These are phyloP conservation scores for Dicorynia guianensis DNA, from an alignment of 306 rosid species.

Conservation along the genomic window DNA sequence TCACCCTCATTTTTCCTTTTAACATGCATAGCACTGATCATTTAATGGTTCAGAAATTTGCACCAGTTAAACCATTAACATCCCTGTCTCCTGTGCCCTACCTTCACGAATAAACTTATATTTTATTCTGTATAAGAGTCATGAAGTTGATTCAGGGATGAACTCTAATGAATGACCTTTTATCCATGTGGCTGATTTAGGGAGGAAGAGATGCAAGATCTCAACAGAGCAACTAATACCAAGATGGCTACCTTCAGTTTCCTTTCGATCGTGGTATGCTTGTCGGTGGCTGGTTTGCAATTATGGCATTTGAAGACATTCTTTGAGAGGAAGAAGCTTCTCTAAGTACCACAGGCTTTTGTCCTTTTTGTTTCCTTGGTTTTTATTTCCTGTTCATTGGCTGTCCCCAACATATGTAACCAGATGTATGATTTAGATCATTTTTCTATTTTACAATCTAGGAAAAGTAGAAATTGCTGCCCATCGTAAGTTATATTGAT, in stretches of 20 bases:
- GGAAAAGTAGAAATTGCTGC: slow-evolving; percentile 1
- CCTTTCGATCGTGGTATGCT: slow-evolving; percentile 76
- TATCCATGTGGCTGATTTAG: slow-evolving; percentile 47
- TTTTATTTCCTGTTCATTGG: slow-evolving; percentile 12
- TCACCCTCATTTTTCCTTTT: not conserved
- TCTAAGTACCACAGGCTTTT: slow-evolving; percentile 46
- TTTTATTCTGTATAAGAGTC: slow-evolving; percentile 12
- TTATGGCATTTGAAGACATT: slow-evolving; percentile 93
- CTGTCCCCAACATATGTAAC: slow-evolving; percentile 1
- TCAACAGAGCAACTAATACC: slow-evolving; percentile 71
- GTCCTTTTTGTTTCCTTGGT: slow-evolving; percentile 6
- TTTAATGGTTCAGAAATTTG: slow-evolving; percentile 17
- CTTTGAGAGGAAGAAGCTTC: slow-evolving; percentile 93
- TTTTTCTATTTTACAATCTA: not conserved
- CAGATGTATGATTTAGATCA: slow-evolving; percentile 33
- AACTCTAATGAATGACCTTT: slow-evolving; percentile 19
- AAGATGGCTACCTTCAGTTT: slow-evolving; percentile 83
- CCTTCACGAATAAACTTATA: slow-evolving; percentile 20
- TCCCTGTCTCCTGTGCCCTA: not conserved
- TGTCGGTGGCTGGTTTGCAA: slow-evolving; percentile 90
- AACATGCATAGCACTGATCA: not conserved
- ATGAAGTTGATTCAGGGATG: slow-evolving; percentile 6
- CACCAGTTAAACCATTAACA: not conserved
- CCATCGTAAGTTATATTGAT: not conserved
- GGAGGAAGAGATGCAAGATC: slow-evolving; percentile 93